Evolutionary conservation across 2,329 filamentous ascomycete genomes (phyloP), one percentile per base, ranked within the genome.

Genomic region (Chalaropsis thielavioides): DNA sequence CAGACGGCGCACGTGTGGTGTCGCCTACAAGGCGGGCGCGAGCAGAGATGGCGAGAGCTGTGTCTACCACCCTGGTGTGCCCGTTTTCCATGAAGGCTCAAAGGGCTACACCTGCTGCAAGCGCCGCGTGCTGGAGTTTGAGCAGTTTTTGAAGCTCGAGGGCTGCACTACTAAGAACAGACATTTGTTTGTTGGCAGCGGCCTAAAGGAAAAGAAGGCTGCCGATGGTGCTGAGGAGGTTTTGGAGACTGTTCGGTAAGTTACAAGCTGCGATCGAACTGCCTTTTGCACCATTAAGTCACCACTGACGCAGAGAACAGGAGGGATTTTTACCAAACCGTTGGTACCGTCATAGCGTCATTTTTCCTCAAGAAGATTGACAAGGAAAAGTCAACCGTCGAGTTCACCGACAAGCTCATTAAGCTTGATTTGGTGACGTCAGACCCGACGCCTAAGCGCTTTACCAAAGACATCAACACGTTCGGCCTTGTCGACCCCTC

Each of bases 81-180:
- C 94, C 27, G 87, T 99, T 69, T 99, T 99, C 77, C 94, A 99
- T 74, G 94, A 99, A 78, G 94, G 94, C 43, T 95, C 90, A 77
- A 99, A 99, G 79, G 94, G 94, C 0, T 99, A 94, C 81, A 91
- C 86, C 67, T 99, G 94, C 79, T 99, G 94, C 78, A 97, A 97
- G 82, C 81, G 90, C 71, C 83, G 91, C 44, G 94, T 99, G 66
- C 78, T 99, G 67, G 94, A 99, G 73, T 99, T 99, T 75, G 92
- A 99, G 74, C 88, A 97, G 75, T 99, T 99, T 76, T 86, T 99
- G 86, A 94, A 89, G 76, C 92, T 99, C 67, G 85, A 89, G 70
- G 94, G 94, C 0, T 99, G 94, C 77, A 85, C 85, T 74, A 91
- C 87, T 54, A 94, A 92, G 76, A 78, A 80, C 54, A 80, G 82